Base-by-base conservation (phyloP, 345 rosid species). In the Rhodomyrtus tomentosa region DNA sequence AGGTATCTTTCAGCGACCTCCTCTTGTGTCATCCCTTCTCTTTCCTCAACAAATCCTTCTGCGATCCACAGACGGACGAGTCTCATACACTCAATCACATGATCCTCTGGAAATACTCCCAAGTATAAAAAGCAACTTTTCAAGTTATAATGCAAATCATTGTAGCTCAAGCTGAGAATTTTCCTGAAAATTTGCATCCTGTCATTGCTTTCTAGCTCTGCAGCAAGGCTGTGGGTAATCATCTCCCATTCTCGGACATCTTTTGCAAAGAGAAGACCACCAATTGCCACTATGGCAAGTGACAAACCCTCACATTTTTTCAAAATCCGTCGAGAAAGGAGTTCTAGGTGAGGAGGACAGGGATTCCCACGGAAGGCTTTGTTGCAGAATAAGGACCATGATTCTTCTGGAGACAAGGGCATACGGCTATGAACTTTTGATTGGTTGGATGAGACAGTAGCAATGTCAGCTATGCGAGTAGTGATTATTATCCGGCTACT, bases 61-160 rank as follows among this genome's bases (percentile, higher is more conserved):
- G 76, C 13, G 1, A 62, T 62, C 76, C 76, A 62, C 0, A 32
- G 0, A 16, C 76, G 42, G 1, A 16, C 16, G 24, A 62, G 42
- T 16, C 13, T 62, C 3, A 0, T 2, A 7, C 73, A 6, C 40
- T 6, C 0, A 29, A 59, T 59, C 21, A 6, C 40, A 3, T 0
- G 2, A 29, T 59, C 21, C 21, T 59, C 5, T 7, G 76, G 45
- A 18, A 62, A 62, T 16, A 32, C 22, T 7, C 13, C 76, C 6
- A 62, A 8, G 24, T 32, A 62, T 24, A 62, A 0, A 32, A 62
- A 62, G 1, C 76, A 32, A 1, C 56, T 53, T 53, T 13, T 82
- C 25, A 36, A 53, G 21, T 36, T 21, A 51, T 36, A 18, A 7
- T 2, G 55, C 32, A 79, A 42, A 12, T 49, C 50, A 49, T 0